Evolutionary conservation across 805 yeast genomes (phyloP).

Genomic region (Sugiyamaella marilandica): DNA sequence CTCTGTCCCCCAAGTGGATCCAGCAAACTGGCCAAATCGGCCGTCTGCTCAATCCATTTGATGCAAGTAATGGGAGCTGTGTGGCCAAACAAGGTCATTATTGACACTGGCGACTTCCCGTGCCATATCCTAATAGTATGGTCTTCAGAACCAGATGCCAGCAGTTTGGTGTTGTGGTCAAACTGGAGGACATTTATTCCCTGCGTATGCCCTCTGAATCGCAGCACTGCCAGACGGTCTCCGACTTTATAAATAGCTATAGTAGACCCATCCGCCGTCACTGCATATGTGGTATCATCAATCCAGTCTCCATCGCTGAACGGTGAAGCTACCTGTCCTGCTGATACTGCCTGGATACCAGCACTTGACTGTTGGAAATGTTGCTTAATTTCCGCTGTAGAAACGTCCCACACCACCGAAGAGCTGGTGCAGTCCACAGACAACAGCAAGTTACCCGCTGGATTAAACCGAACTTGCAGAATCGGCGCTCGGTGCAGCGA

Average conservation of each 20-base stretch:
- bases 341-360: neutral
- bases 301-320: slow-evolving; percentile 57
- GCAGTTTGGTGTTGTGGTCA: slow-evolving; percentile 45
- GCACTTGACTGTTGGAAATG: neutral
- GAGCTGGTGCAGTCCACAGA: slow-evolving; percentile 55
- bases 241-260: slow-evolving; percentile 53
- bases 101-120: slow-evolving; percentile 46
- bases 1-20: slow-evolving; percentile 15
- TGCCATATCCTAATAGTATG: slow-evolving; percentile 66
- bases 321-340: slow-evolving; percentile 1
- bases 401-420: slow-evolving; percentile 62
- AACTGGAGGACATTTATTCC: slow-evolving; percentile 54
- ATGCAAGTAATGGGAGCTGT: slow-evolving; percentile 25
- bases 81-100: slow-evolving; percentile 22
- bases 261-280: slow-evolving; percentile 56
- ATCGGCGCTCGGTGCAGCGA: slow-evolving; percentile 51
- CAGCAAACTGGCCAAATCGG: slow-evolving; percentile 10
- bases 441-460: slow-evolving; percentile 48
- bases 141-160: slow-evolving; percentile 79
- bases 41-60: slow-evolving; percentile 15
- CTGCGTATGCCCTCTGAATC: slow-evolving; percentile 60
- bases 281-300: slow-evolving; percentile 59
- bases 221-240: slow-evolving; percentile 45
- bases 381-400: slow-evolving; percentile 41
- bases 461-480: slow-evolving; percentile 56